phyloP scores from a whole-genome alignment of 257 asterid genomes.

The Solanum tarijense region DNA sequence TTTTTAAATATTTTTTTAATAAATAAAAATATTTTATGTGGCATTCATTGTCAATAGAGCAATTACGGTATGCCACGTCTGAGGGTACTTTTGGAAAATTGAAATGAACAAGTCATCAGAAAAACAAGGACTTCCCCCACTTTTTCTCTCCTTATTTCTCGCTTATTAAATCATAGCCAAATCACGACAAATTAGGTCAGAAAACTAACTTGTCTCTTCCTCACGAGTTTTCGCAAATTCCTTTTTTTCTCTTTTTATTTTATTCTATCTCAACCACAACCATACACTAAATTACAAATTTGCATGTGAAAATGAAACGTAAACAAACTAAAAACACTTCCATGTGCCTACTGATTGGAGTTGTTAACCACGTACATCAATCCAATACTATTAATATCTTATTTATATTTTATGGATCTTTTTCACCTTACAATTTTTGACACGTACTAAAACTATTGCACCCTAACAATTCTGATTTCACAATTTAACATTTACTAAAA shows the following conservation, averaged over 20 bases:
- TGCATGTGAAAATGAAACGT: not conserved
- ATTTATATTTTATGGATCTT: not conserved
- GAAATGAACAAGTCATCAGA: not conserved
- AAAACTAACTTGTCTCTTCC: not conserved
- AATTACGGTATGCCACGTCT: slow-evolving; percentile 4
- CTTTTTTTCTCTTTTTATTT: not conserved
- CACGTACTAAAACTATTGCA: not conserved
- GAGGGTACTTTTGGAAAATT: not conserved
- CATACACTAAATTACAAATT: not conserved
- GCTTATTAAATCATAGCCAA: not conserved
- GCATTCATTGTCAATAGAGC: not conserved
- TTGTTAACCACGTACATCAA: not conserved
- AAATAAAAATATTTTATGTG: not conserved
- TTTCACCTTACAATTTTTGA: not conserved
- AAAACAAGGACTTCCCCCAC: not conserved
- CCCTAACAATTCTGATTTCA: not conserved
- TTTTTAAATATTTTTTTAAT: too few relatives aligned
- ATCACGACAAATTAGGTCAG: not conserved
- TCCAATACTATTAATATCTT: not conserved
- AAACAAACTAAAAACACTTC: slow-evolving; percentile 1
- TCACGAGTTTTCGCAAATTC: not conserved
- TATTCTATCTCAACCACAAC: not conserved
- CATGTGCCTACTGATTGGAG: not conserved
- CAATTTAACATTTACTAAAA: not conserved
- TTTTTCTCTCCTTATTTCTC: not conserved